Evolutionary conservation across 1,284 basidiomycete species (phyloP).

Genomic region (Ustilago cynodontis): DNA sequence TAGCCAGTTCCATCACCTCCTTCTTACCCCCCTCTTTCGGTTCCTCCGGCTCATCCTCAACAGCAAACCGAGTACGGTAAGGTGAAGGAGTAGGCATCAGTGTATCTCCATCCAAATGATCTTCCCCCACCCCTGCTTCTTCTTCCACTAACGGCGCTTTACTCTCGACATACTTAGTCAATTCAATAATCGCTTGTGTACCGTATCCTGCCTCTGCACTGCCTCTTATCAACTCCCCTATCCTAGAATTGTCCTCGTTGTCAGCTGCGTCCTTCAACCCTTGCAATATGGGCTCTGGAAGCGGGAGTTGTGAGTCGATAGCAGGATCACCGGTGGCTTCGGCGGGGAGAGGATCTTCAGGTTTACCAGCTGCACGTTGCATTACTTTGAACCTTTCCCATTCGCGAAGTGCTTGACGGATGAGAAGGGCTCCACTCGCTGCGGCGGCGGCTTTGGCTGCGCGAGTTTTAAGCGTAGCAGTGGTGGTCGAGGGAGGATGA

Average conservation of each 20-base stretch:
- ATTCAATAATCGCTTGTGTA: constrained; percentile 49
- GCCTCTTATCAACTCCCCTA: constrained; percentile 40
- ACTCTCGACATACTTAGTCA: constrained; percentile 47
- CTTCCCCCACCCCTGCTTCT: constrained; percentile 5
- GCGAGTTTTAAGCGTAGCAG: constrained; percentile 31
- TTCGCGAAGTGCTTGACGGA: constrained; percentile 49
- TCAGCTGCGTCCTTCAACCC: constrained; percentile 44
- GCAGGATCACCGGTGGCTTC: constrained; percentile 44
- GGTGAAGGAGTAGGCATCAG: constrained; percentile 41
- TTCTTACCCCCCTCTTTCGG: constrained; percentile 5
- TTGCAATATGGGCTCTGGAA: constrained; percentile 22
- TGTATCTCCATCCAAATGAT: constrained; percentile 28
- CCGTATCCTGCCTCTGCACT: constrained; percentile 52
- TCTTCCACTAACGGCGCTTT: constrained; percentile 24
- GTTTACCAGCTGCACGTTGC: constrained; percentile 51
- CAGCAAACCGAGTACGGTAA: constrained; percentile 30
- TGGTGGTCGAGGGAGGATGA: not conserved
- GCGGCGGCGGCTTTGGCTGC: constrained; percentile 34
- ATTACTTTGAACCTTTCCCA: constrained; percentile 56
- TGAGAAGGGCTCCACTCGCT: constrained; percentile 45
- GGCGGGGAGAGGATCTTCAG: constrained; percentile 49
- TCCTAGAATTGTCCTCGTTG: constrained; percentile 32
- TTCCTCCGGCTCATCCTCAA: constrained; percentile 33
- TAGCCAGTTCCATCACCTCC: constrained; percentile 28
- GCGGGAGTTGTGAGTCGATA: constrained; percentile 30